A percentile compares a stretch with the other conserved stretches of the same genome.
phyloP scores from a whole-genome alignment of 352 stramenopile species.

The Phytophthora pistaciae region DNA sequence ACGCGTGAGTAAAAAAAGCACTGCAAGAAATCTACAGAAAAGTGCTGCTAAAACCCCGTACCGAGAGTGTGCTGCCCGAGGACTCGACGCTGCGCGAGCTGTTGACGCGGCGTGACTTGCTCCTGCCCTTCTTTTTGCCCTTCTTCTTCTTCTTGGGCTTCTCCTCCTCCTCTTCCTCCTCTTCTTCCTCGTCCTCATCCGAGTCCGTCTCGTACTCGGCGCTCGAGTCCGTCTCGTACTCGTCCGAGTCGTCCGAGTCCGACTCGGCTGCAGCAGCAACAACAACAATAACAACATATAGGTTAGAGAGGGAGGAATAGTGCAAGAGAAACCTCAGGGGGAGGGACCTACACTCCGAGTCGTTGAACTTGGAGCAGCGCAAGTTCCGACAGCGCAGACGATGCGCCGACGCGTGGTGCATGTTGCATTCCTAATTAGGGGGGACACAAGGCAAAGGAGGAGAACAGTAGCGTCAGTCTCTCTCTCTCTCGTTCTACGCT shows the following conservation, averaged over 20 bases:
- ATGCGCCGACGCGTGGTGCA: constrained; percentile 90
- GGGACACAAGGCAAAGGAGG: neutral
- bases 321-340: neutral
- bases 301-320: neutral
- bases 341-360: constrained; percentile 83
- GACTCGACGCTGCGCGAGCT: constrained; percentile 57
- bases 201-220: constrained; percentile 70
- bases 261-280: constrained; percentile 61
- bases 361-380: constrained; percentile 91
- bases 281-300: neutral
- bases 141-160: constrained; percentile 79
- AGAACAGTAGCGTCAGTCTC: constrained; percentile 4
- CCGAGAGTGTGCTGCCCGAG: constrained; percentile 37
- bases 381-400: constrained; percentile 86
- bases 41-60: constrained; percentile 17
- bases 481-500: constrained; percentile 3
- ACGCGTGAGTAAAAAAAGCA: neutral
- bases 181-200: constrained; percentile 61
- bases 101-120: constrained; percentile 56
- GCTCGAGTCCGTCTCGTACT: constrained; percentile 71
- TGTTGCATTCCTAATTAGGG: constrained; percentile 77
- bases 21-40: neutral
- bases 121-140: constrained; percentile 53
- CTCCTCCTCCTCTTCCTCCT: constrained; percentile 77
- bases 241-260: constrained; percentile 78